Conservation (phyloP, 495 filamentous ascomycete genomes). For the Penicillium salamii region DNA sequence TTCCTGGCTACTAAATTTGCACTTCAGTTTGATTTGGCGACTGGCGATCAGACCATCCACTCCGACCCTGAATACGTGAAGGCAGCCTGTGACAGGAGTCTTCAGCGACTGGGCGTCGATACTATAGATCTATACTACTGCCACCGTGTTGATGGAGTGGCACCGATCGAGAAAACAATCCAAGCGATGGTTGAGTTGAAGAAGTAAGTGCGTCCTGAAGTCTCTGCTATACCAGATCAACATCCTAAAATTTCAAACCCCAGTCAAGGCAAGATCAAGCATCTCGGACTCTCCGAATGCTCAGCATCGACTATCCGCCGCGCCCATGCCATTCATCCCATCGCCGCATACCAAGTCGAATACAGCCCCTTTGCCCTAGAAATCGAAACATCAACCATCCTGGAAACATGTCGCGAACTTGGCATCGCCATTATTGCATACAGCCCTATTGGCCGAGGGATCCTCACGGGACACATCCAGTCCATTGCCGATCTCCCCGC, state of each 20-base stretch:
- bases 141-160: conserved; percentile 34
- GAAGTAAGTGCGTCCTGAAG: conserved; percentile 27
- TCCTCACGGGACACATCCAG: conserved; percentile 52
- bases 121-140: conserved; percentile 62
- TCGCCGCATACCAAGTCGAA: conserved; percentile 63
- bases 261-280: conserved; percentile 53
- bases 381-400: conserved; percentile 51
- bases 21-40: conserved; percentile 15
- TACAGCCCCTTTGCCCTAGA: conserved; percentile 59
- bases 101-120: conserved; percentile 49
- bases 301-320: conserved; percentile 56
- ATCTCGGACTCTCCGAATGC: conserved; percentile 56
- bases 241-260: neutral
- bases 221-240: too few species aligned
- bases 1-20: conserved; percentile 61
- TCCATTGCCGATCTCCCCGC: conserved; percentile 44
- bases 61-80: conserved; percentile 54
- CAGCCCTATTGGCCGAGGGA: conserved; percentile 59
- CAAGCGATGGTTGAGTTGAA: conserved; percentile 57
- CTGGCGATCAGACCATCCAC: conserved; percentile 20
- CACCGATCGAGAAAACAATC: conserved; percentile 56
- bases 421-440: conserved; percentile 62
- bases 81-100: conserved; percentile 47
- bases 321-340: conserved; percentile 58
- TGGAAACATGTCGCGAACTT: conserved; percentile 58